phyloP scores from a whole-genome alignment of 2,329 filamentous ascomycete genomes.

The Blastomyces silverae region DNA sequence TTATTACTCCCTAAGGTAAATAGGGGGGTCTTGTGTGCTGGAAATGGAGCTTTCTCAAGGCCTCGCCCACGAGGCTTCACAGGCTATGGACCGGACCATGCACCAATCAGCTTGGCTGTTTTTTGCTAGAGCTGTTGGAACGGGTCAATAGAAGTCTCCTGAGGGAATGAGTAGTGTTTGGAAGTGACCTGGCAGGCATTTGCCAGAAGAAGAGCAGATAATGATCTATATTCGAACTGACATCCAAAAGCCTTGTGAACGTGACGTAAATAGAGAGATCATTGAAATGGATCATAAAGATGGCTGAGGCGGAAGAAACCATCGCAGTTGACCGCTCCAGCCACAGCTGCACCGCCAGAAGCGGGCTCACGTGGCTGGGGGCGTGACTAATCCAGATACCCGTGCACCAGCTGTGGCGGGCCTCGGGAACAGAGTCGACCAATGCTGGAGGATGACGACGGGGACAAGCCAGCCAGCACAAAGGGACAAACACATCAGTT shows the following conservation, averaged over 20 bases:
- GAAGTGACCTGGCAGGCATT: not conserved
- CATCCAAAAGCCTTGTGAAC: constrained; percentile 1
- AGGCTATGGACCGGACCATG: not conserved
- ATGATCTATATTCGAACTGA: not conserved
- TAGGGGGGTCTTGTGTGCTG: too few species aligned
- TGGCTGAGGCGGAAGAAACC: too few species aligned
- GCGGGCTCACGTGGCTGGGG: constrained; percentile 2
- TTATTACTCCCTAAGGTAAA: too few species aligned
- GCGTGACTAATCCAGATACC: not conserved
- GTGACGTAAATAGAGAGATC: not conserved
- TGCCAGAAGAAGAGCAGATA: not conserved
- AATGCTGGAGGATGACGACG: not conserved
- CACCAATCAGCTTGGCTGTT: not conserved
- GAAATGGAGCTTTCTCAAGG: not conserved
- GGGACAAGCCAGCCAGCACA: too few species aligned
- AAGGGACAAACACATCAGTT: too few species aligned
- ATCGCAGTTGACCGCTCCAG: not conserved
- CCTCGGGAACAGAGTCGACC: too few species aligned
- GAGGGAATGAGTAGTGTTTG: not conserved
- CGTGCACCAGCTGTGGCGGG: not conserved
- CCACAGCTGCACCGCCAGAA: not conserved
- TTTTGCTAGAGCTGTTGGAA: not conserved
- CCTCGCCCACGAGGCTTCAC: not conserved
- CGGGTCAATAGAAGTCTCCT: not conserved
- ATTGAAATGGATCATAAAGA: not conserved